Evolutionary conservation across 78 protist species (phyloP).

Genomic region (Emiliania huxleyi): DNA sequence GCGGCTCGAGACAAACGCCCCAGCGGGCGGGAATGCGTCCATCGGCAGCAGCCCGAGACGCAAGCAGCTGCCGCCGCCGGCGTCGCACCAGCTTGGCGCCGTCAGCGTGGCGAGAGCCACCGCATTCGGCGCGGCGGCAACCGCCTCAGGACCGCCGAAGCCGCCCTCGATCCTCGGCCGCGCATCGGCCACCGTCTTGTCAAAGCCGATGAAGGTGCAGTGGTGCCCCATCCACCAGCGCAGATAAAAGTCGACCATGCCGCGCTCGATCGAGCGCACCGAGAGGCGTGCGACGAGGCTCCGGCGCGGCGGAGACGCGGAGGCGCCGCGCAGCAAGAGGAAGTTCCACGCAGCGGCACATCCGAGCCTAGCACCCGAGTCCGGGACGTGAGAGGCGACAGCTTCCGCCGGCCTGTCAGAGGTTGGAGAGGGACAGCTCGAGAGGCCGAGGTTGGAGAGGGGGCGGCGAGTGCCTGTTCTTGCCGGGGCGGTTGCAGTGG

Average conservation of each 20-base stretch:
- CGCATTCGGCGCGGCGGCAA: background rate
- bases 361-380: too few relatives aligned
- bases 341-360: background rate
- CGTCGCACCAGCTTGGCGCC: background rate
- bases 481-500: background rate
- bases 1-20: background rate
- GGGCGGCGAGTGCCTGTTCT: too few relatives aligned
- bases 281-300: background rate
- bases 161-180: background rate
- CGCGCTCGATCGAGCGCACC: background rate
- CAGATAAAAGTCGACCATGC: constrained; percentile 1
- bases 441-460: too few relatives aligned
- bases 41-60: background rate
- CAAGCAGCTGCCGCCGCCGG: background rate
- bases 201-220: background rate
- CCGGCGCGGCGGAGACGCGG: too few relatives aligned
- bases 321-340: background rate
- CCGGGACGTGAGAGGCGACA: too few relatives aligned
- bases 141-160: background rate
- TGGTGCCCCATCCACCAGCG: background rate
- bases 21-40: background rate
- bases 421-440: too few relatives aligned
- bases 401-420: too few relatives aligned
- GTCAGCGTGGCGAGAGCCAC: background rate
- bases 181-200: background rate